Conservation (phyloP, 1,284 basidiomycete genomes). For the Austroboletus novae-zelandiae region DNA sequence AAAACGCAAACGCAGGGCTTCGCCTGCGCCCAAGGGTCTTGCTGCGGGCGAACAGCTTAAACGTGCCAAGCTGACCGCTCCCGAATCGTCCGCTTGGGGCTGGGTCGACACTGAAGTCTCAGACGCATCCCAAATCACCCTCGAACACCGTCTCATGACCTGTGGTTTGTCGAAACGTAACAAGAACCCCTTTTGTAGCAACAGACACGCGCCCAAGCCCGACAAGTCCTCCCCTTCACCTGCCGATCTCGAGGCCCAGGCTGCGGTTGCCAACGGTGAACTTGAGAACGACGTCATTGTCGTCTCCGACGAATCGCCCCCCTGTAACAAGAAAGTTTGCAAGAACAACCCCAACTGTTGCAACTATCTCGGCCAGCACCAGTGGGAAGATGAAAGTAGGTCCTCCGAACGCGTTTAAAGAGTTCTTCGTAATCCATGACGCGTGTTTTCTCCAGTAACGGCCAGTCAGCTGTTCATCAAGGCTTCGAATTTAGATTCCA, state of each 20-base stretch:
- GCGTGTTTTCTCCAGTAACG: conserved; percentile 40
- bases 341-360: conserved; percentile 77
- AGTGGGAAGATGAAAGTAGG: conserved; percentile 68
- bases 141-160: conserved; percentile 60
- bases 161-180: conserved; percentile 62
- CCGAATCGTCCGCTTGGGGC: conserved; percentile 58
- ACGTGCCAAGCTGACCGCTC: conserved; percentile 48
- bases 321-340: conserved; percentile 66
- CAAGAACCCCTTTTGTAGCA: conserved; percentile 49
- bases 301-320: conserved; percentile 56
- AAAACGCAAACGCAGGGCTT: conserved; percentile 60
- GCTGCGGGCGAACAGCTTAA: conserved; percentile 60
- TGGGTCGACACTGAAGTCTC: conserved; percentile 73
- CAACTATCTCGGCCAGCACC: conserved; percentile 80
- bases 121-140: conserved; percentile 55
- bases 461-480: conserved; percentile 54
- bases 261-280: conserved; percentile 35
- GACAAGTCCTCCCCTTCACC: conserved; percentile 8
- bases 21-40: conserved; percentile 49
- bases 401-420: conserved; percentile 17
- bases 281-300: conserved; percentile 62
- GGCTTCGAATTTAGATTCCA: conserved; percentile 46
- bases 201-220: conserved; percentile 44
- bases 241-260: conserved; percentile 2
- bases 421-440: conserved; percentile 4